These are phyloP conservation scores for Sambucus nigra DNA, from an alignment of 129 eudicot species.

Conservation along the genomic window DNA sequence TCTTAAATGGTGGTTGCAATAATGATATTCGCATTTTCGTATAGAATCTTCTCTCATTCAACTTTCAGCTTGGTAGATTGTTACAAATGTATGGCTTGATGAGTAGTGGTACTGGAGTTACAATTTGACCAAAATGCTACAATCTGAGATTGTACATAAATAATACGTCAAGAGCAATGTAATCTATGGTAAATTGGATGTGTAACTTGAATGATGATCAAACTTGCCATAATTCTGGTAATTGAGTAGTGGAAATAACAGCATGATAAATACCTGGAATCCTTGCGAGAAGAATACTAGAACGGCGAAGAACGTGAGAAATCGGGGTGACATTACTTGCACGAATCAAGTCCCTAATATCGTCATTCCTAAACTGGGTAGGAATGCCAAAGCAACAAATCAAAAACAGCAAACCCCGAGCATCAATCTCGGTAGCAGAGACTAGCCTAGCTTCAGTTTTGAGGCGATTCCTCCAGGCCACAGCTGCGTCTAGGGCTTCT, in stretches of 20 bases:
- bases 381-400: constrained; percentile 66
- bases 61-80: too few species aligned
- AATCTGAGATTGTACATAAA: too few species aligned
- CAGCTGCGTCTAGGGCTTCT: constrained; percentile 33
- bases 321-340: constrained; percentile 31
- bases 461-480: constrained; percentile 50
- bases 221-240: background rate
- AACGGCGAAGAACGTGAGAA: constrained; percentile 31
- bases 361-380: constrained; percentile 24
- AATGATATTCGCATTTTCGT: background rate
- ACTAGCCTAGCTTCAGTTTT: constrained; percentile 43
- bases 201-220: background rate
- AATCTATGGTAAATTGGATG: background rate
- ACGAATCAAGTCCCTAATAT: constrained; percentile 42
- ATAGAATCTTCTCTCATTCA: too few species aligned
- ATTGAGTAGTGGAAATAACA: background rate
- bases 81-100: too few species aligned
- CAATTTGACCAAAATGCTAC: too few species aligned
- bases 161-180: background rate
- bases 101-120: too few species aligned
- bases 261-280: constrained; percentile 37
- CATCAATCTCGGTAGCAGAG: constrained; percentile 40
- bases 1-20: background rate
- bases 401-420: constrained; percentile 58
- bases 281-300: constrained; percentile 31